Evolutionary conservation across 176 grass and related monocot species (phyloP).

Genomic region (Poa annua): DNA sequence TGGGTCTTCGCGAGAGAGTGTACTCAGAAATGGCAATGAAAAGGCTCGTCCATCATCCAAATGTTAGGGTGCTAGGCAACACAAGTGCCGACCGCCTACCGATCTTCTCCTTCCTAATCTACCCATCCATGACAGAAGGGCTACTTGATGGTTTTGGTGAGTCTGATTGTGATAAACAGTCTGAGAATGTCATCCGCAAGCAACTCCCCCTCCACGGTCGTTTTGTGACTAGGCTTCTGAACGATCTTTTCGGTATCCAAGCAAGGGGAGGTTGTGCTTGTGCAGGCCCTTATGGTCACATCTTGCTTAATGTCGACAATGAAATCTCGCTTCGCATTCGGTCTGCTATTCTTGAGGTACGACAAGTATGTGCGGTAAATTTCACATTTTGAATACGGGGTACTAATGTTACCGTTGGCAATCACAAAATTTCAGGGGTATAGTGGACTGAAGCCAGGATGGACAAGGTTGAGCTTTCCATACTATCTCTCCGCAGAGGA

Average conservation of each 20-base stretch:
- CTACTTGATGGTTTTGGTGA: not conserved
- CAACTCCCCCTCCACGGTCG: constrained; percentile 66
- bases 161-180: not conserved
- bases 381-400: not conserved
- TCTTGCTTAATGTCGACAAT: constrained; percentile 52
- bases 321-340: constrained; percentile 64
- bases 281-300: constrained; percentile 71
- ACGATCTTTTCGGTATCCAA: constrained; percentile 88
- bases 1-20: constrained; percentile 43
- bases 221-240: constrained; percentile 66
- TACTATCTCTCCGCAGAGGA: constrained; percentile 78
- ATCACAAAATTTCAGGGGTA: constrained; percentile 54
- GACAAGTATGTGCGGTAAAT: not conserved
- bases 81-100: constrained; percentile 52
- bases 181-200: not conserved
- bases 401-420: not conserved
- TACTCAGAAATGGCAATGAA: constrained; percentile 51
- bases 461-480: constrained; percentile 77
- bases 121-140: constrained; percentile 7
- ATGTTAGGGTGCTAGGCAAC: constrained; percentile 64
- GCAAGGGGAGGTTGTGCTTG: constrained; percentile 81
- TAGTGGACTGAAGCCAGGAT: constrained; percentile 79
- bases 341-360: constrained; percentile 59
- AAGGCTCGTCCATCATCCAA: constrained; percentile 44
- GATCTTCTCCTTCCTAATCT: constrained; percentile 76